Percentiles rank a stretch among this genome's conserved stretches.
Conservation (phyloP, 1,284 basidiomycete genomes). For the Cronartium quercuum region DNA sequence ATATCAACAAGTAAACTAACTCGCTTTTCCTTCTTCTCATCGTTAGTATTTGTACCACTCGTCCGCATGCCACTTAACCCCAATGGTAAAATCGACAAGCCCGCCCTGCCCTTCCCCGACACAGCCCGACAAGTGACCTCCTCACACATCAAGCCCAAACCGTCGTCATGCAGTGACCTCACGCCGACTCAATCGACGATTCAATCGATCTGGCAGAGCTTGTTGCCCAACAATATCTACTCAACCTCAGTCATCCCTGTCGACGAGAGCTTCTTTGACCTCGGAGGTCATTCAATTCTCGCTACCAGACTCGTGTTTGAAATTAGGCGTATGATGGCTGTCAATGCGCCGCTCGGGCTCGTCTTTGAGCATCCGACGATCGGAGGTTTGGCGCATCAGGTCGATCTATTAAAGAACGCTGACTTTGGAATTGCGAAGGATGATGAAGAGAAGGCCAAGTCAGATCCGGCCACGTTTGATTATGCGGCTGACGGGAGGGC, state of each 20-base stretch:
- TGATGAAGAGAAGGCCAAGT: constrained; percentile 44
- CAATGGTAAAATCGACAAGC: constrained; percentile 99
- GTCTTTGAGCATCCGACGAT: constrained; percentile 91
- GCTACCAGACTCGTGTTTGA: constrained; percentile 96
- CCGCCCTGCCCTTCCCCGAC: constrained; percentile 96
- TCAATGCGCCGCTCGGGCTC: constrained; percentile 84
- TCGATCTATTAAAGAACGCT: constrained; percentile 69
- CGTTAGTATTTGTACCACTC: constrained; percentile 82
- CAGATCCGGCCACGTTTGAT: constrained; percentile 50
- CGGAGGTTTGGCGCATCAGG: constrained; percentile 66
- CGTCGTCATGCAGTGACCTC: constrained; percentile 49
- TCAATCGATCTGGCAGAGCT: constrained; percentile 70
- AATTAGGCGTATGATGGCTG: constrained; percentile 83
- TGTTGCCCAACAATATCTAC: constrained; percentile 71
- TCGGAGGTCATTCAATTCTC: constrained; percentile 96
- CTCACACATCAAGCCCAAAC: constrained; percentile 42
- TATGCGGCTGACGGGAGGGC: constrained; percentile 75
- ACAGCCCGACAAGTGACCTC: constrained; percentile 66
- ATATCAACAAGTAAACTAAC: constrained; percentile 6
- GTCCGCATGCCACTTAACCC: constrained; percentile 95
- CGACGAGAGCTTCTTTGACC: constrained; percentile 96
- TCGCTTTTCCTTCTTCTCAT: not conserved
- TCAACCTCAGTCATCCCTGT: constrained; percentile 61
- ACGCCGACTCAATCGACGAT: constrained; percentile 74
- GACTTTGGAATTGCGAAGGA: constrained; percentile 68